phyloP scores from a whole-genome alignment of 768 basidiomycete genomes.

The Termitomyces sp. region DNA sequence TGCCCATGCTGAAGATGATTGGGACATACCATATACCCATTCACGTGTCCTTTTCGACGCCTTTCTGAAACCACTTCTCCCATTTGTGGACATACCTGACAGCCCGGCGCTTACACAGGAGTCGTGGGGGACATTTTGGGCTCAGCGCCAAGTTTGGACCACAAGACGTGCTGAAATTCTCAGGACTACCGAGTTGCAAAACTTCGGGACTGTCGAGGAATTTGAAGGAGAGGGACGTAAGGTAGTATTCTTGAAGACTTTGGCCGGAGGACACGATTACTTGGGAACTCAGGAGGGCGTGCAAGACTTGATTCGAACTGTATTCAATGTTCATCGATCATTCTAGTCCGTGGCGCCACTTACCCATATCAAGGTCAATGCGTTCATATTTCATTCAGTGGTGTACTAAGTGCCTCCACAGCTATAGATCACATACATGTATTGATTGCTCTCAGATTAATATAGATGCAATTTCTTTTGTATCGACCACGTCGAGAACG shows the following conservation, averaged over 20 bases:
- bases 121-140: conserved; percentile 39
- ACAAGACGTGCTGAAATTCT: conserved; percentile 41
- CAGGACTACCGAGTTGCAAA: conserved; percentile 35
- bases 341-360: not conserved
- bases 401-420: not conserved
- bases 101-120: conserved; percentile 22
- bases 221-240: conserved; percentile 41
- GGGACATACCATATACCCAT: conserved; percentile 72
- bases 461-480: not conserved
- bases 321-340: conserved; percentile 22
- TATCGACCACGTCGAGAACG: not conserved
- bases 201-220: conserved; percentile 55
- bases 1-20: conserved; percentile 75
- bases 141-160: conserved; percentile 34
- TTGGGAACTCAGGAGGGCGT: conserved; percentile 67
- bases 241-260: conserved; percentile 55
- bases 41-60: conserved; percentile 68
- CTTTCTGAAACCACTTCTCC: conserved; percentile 62
- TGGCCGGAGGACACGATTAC: conserved; percentile 58
- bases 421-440: not conserved
- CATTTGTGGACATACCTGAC: conserved; percentile 29
- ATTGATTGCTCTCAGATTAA: not conserved
- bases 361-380: not conserved
- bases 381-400: not conserved
- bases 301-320: conserved; percentile 53